Evolutionary conservation across 106 monocot species (phyloP), one percentile per base, ranked within the genome.

Genomic region (Ottelia alismoides): DNA sequence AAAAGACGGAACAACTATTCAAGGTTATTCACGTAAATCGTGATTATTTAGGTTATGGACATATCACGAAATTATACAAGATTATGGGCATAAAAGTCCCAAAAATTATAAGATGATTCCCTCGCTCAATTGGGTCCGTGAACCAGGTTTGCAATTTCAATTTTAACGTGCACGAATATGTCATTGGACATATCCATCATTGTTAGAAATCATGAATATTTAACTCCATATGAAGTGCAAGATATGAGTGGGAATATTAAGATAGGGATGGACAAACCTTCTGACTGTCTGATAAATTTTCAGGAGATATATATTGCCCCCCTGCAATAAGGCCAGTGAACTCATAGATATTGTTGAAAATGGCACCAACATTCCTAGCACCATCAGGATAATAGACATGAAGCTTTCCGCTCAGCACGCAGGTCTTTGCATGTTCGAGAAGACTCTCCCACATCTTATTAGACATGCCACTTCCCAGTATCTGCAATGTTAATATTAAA

Each of bases 391-490:
- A 93, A 56, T 80, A 93, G 35, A 93, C 62, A 62, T 87, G 87
- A 46, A 77, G 65, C 53, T 93, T 93, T 49, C 87, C 92, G 70
- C 83, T 75, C 29, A 93, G 57, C 11, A 84, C 83, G 55, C 87
- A 87, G 19, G 93, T 93, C 53, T 93, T 93, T 1, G 87, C 80
- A 78, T 93, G 93, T 68, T 93, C 93, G 14, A 88, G 75, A 52
- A 93, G 87, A 31, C 62, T 70, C 22, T 93, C 93, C 93, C 93
- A 93, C 93, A 93, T 93, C 67, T 75, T 87, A 63, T 84, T 93
- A 49, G 93, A 93, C 87, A 93, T 88, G 57, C 84, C 76, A 64
- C 78, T 84, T 51, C 93, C 93, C 48, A 93, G 87, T 58, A 88
- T 76, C 87, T 93, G 45, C 47, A 56, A n/a, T n/a, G n/a, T n/a